Conservation (phyloP, 2,329 filamentous ascomycete genomes). For the Macrophomina tecta region DNA sequence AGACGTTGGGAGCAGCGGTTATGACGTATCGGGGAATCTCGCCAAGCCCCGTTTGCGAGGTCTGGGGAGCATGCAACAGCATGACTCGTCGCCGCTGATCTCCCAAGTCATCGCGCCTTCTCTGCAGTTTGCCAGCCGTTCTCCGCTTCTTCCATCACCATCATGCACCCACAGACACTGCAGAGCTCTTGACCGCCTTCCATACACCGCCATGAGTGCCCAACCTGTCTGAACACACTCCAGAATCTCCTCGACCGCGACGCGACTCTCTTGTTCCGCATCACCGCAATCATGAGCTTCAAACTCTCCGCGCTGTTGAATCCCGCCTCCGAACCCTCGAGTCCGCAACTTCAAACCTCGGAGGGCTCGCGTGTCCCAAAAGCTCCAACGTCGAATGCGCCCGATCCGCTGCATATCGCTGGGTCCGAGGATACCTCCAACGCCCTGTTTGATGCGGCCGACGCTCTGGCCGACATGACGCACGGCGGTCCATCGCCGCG, state of each 20-base stretch:
- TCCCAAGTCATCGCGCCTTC: slow-evolving; percentile 19
- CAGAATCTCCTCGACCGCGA: background rate
- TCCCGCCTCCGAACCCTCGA: slow-evolving; percentile 34
- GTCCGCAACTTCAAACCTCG: background rate
- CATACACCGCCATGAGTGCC: slow-evolving; percentile 10
- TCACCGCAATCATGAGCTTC: slow-evolving; percentile 33
- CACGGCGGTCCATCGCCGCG: slow-evolving; percentile 24
- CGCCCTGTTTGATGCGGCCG: slow-evolving; percentile 47
- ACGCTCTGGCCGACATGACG: slow-evolving; percentile 47
- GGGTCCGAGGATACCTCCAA: background rate
- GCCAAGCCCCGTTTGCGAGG: slow-evolving; percentile 19
- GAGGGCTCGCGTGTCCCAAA: background rate
- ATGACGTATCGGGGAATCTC: slow-evolving; percentile 14
- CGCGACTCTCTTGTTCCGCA: slow-evolving; percentile 2
- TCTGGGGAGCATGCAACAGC: background rate
- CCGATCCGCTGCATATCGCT: background rate
- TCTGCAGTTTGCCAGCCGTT: background rate
- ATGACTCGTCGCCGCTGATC: slow-evolving; percentile 23
- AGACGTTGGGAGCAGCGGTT: background rate
- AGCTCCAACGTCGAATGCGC: background rate
- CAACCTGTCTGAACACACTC: background rate
- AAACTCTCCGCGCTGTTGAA: slow-evolving; percentile 46
- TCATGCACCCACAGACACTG: background rate
- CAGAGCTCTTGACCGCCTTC: background rate
- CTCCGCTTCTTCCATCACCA: slow-evolving; percentile 22